Evolutionary conservation across 495 filamentous ascomycete species (phyloP).

Genomic region (Tuber melanosporum): DNA sequence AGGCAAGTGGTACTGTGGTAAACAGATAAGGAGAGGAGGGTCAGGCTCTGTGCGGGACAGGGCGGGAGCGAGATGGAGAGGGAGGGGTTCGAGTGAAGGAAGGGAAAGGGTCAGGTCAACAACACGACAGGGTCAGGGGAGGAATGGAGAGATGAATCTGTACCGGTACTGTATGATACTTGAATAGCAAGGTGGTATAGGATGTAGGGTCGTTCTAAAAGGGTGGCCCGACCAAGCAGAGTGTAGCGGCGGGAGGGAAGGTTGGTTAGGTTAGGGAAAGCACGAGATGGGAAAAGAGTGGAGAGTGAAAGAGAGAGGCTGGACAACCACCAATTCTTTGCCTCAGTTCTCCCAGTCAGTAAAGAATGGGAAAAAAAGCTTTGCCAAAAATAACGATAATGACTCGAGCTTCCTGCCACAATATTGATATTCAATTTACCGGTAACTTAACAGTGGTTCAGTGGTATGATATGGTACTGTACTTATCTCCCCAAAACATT

Average conservation of each 20-base stretch:
- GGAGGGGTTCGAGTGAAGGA: slow-evolving; percentile 12
- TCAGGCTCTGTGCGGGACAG: slow-evolving; percentile 16
- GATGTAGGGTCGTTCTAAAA: background rate
- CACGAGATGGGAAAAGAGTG: background rate
- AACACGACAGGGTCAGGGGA: slow-evolving; percentile 4
- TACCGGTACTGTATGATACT: background rate
- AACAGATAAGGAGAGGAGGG: slow-evolving; percentile 19
- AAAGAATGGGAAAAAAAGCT: background rate
- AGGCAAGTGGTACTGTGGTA: background rate
- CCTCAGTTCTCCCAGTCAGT: background rate
- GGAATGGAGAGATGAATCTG: slow-evolving; percentile 8
- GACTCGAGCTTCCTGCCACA: background rate
- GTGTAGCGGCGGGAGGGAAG: background rate
- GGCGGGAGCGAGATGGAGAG: slow-evolving; percentile 17
- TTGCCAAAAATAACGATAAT: background rate
- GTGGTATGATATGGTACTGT: background rate
- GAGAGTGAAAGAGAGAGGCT: slow-evolving; percentile 3
- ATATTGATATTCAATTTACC: background rate
- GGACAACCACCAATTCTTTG: background rate
- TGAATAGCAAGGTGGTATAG: background rate
- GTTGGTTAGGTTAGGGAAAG: background rate
- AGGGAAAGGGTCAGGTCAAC: slow-evolving; percentile 1
- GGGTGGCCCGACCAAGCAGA: background rate
- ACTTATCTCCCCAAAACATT: background rate
- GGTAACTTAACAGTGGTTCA: background rate